Conservation (phyloP, 108 stramenopile genomes). For the Stephanodiscus triporus region DNA sequence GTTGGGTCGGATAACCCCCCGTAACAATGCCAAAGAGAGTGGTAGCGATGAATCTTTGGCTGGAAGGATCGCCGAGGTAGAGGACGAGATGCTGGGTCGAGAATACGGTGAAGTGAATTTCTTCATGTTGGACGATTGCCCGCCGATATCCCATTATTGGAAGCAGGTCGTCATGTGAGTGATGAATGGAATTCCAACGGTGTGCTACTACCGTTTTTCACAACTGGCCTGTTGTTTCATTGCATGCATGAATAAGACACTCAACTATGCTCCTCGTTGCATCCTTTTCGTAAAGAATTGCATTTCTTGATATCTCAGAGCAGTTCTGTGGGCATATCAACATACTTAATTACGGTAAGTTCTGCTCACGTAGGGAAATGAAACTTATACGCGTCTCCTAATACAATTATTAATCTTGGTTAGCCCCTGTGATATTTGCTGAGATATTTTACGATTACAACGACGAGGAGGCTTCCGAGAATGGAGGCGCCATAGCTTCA, state of each 20-base stretch:
- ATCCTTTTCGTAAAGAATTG: slow-evolving; percentile 19
- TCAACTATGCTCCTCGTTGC: neutral
- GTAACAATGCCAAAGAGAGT: neutral
- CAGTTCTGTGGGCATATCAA: slow-evolving; percentile 62
- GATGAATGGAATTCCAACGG: neutral
- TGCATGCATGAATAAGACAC: neutral
- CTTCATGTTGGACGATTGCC: slow-evolving; percentile 32
- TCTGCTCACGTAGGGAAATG: neutral
- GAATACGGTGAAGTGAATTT: slow-evolving; percentile 26
- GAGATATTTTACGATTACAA: slow-evolving; percentile 49
- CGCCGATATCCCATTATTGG: slow-evolving; percentile 47
- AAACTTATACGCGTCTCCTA: neutral
- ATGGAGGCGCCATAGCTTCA: slow-evolving; percentile 31
- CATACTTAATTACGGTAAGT: slow-evolving; percentile 51
- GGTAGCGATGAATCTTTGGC: slow-evolving; percentile 7
- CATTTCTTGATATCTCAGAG: slow-evolving; percentile 50
- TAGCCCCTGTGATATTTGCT: slow-evolving; percentile 55
- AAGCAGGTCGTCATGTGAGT: slow-evolving; percentile 42
- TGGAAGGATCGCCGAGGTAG: slow-evolving; percentile 17
- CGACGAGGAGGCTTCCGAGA: slow-evolving; percentile 33
- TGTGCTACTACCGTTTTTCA: neutral
- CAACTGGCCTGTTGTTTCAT: neutral
- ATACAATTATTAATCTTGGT: neutral
- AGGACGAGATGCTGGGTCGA: slow-evolving; percentile 14
- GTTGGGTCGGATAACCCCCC: slow-evolving; percentile 29